Base-by-base conservation (phyloP, 2,329 filamentous ascomycete species). In the Fusarium ramigenum region DNA sequence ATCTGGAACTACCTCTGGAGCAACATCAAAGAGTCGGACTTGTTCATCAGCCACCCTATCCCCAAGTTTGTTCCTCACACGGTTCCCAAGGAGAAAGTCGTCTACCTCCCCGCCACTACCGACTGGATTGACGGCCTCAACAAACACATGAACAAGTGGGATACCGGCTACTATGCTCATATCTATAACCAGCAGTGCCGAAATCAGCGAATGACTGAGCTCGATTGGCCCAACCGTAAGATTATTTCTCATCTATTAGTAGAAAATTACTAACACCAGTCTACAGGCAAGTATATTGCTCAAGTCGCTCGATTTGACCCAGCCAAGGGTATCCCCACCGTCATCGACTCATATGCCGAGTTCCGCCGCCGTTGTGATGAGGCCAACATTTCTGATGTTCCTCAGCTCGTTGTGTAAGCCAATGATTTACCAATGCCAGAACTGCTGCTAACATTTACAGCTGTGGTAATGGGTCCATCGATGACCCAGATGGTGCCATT, bases 41-140 rank as follows among this genome's bases (percentile, higher is more conserved):
- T 94, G 79, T 96, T 95, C 82, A 92, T 96, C 81, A 94, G 92
- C 76, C 93, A 96, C 75, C 93, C 94, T 0, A 93, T 96, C 60
- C 89, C 89, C 46, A 85, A 87, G 30, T 96, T 96, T 74, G 92
- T 96, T 15, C 93, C 93, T 5, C 82, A 85, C 36, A 90, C 85
- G 63, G 92, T 96, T 9, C 89, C 91, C 4, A 82, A 81, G 2
- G 85, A 91, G 60, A 92, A 89, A 74, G 91, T 96, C 1, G 91
- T 89, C 4, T 95, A 95, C 79, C 85, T 96, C 79, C 93, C 93
- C 7, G 93, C 93, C 16, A 93, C 93, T 1, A 96, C 93, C 0
- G 93, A 96, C 80, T 96, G 93, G 90, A 85, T 95, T 7, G 93
- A 96, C 79, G 93, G 93, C 14, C 82, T 96, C 74, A 96, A 95